Base-by-base conservation (phyloP, 305 asterid species). In the Ajuga reptans region DNA sequence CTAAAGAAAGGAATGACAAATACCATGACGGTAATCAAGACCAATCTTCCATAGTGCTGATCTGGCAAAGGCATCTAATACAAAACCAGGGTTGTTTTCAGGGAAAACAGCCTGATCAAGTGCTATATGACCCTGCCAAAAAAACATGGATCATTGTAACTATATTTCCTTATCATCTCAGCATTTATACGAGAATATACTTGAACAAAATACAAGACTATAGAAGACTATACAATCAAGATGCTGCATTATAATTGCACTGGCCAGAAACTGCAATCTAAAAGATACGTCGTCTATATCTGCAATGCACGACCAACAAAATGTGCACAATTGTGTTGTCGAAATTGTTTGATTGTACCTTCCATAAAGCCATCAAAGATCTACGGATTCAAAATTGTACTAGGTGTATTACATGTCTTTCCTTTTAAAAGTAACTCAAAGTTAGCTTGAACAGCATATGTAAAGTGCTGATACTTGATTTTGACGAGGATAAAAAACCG, bases 11-110 rank as follows among this genome's bases (percentile, higher is more conserved):
- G 21, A 68, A 70, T 17, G 45, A 53, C 50, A 74, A 71, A 37
- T 84, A 91, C 99, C 99, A 79, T 93, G 99, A 70, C 96, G 91
- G 69, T 93, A 93, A 85, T 93, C 99, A 77, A 93, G 99, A 76
- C 97, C 99, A 74, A 86, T 86, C 82, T 93, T 93, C 99, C 99
- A 93, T 65, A 91, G 75, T 68, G 96, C 84, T 59, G 96, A 85
- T 64, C 97, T 88, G 68, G 99, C 99, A 80, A 93, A 93, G 62
- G 97, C 93, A 71, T 93, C 99, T 74, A 93, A 81, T 47, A 93
- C 92, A 70, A 93, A 93, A 67, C 97, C 99, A 62, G 96, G 99
- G 76, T 89, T 85, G 77, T 91, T 89, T 78, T 93, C 97, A 39
- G 97, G 99, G 80, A 91, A 93, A 72, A 93, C 76, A 61, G 95